Percentiles rank a stretch among this genome's conserved stretches.
Evolutionary conservation across 257 asterid species (phyloP).

Genomic region (Buddleja alternifolia): DNA sequence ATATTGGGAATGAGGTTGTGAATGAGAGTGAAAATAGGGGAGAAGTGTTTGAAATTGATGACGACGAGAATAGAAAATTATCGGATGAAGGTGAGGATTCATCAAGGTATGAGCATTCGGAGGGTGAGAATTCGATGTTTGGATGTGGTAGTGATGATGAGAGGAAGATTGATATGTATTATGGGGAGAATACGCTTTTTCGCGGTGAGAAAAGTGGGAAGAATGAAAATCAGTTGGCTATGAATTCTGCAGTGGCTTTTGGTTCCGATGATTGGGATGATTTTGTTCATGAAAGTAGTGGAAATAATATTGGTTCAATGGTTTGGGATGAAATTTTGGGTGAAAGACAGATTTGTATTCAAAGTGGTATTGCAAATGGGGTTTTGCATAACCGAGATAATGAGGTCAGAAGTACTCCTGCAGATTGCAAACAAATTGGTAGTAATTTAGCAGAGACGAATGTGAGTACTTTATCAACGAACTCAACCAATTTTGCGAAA

Average conservation of each 20-base stretch:
- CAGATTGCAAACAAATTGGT: conserved; percentile 28
- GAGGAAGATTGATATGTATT: conserved; percentile 39
- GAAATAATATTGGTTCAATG: conserved; percentile 33
- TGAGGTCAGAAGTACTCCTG: conserved; percentile 30
- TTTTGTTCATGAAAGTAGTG: conserved; percentile 60
- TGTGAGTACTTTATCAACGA: conserved; percentile 26
- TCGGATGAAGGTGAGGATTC: conserved; percentile 55
- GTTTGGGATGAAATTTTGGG: conserved; percentile 40
- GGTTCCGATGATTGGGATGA: conserved; percentile 87
- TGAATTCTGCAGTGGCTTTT: conserved; percentile 78
- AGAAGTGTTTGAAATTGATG: conserved; percentile 36
- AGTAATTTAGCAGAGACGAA: conserved; percentile 28
- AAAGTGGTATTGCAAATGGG: conserved; percentile 34
- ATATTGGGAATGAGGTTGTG: conserved; percentile 35
- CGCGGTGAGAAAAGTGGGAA: conserved; percentile 37
- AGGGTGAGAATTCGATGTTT: conserved; percentile 84
- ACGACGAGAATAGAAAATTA: conserved; percentile 41
- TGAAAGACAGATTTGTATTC: conserved; percentile 27
- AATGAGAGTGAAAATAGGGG: conserved; percentile 28
- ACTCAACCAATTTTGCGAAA: conserved; percentile 27
- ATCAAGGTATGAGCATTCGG: conserved; percentile 65
- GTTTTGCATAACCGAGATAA: conserved; percentile 23
- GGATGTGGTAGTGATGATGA: conserved; percentile 72
- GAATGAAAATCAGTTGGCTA: conserved; percentile 48
- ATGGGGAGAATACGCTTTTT: conserved; percentile 26